Evolutionary conservation across 768 basidiomycete species (phyloP), one percentile per base, ranked within the genome.

Genomic region (Lactarius tabidus): DNA sequence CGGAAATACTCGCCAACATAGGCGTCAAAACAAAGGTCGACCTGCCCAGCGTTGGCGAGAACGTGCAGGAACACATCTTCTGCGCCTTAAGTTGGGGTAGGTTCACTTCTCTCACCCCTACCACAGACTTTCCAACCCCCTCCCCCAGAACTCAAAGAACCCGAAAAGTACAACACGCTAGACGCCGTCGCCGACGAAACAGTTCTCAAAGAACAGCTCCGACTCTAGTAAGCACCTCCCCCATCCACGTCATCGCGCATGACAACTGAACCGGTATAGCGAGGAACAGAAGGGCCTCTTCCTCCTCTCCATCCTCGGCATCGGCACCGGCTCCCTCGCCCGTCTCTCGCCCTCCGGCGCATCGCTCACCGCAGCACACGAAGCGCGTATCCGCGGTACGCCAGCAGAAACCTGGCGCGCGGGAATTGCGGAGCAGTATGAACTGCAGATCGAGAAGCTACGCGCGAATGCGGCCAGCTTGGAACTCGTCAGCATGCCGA

Each of bases 21-120:
- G 79, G 77, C 2, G 76, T 87, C 45, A 64, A 72, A 0, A 62
- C 74, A 28, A 72, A 75, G 60, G 57, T 82, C 29, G 79, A 82
- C 53, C 73, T 84, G 7, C 74, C 75, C 7, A 79, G 78, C 12
- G 84, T 86, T 15, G 84, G 85, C 1, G 77, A 78, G 71, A 85
- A 85, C 67, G 73, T 82, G n/a, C 82, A 84, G 67, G 84, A 85
- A 63, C 84, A 85, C 63, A 61, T 71, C 57, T 71, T 69, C n/a
- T 38, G 63, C 8, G 69, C 67, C 2, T 43, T 74, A 31, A 69
- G 66, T 35, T 77, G 60, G 26, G 75, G 77, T 77, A 48, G 7
- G 71, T 57, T 8, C 48, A 36, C 6, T 23, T 51, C 3, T 23
- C 52, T 20, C 9, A 28, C 20, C 7, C 10, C n/a, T 54, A 54